phyloP scores from a whole-genome alignment of 352 stramenopile species.

The Pythium aristosporum region DNA sequence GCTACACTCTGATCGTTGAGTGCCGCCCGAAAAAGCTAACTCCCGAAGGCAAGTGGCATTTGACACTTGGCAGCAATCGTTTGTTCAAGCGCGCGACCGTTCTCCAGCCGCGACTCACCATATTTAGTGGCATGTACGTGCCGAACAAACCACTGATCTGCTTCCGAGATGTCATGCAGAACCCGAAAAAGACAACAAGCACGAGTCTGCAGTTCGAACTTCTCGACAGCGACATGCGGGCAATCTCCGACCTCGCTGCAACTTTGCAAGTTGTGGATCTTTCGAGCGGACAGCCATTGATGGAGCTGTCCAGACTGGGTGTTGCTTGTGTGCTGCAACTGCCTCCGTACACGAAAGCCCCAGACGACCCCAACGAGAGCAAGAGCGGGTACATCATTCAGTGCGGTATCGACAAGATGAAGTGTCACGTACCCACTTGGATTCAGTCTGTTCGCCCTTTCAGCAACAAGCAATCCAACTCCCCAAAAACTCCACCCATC shows the following conservation, averaged over 20 bases:
- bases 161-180: slow-evolving; percentile 60
- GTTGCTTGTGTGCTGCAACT: slow-evolving; percentile 53
- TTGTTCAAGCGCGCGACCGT: slow-evolving; percentile 38
- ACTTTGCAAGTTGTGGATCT: slow-evolving; percentile 64
- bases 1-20: slow-evolving; percentile 62
- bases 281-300: slow-evolving; percentile 29
- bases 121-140: slow-evolving; percentile 52
- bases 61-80: slow-evolving; percentile 55
- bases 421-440: slow-evolving; percentile 43
- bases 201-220: slow-evolving; percentile 50
- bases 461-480: slow-evolving; percentile 19
- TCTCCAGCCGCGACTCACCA: slow-evolving; percentile 40
- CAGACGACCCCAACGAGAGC: slow-evolving; percentile 25
- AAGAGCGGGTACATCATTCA: slow-evolving; percentile 59
- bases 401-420: slow-evolving; percentile 50
- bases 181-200: slow-evolving; percentile 45
- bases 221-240: slow-evolving; percentile 9
- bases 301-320: slow-evolving; percentile 30
- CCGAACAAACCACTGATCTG: slow-evolving; percentile 66
- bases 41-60: slow-evolving; percentile 51
- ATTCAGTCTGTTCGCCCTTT: slow-evolving; percentile 55
- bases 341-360: slow-evolving; percentile 24
- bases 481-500: slow-evolving; percentile 7
- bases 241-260: slow-evolving; percentile 35
- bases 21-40: slow-evolving; percentile 36